Evolutionary conservation across 163 green algal genomes (phyloP).

Genomic region (Chlamydomonas reinhardtii): DNA sequence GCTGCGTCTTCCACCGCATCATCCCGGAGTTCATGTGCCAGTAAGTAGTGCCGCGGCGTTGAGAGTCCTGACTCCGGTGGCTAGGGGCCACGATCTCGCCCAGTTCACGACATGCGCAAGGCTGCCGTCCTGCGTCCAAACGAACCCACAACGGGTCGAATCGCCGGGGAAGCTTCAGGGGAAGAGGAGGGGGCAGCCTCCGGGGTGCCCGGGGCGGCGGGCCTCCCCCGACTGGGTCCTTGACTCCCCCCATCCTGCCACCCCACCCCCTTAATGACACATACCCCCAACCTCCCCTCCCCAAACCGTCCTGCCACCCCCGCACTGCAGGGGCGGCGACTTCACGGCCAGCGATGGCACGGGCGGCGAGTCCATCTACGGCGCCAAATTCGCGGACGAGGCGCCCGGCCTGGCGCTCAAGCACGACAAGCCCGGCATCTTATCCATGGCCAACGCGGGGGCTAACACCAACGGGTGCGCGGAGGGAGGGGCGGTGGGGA

Average conservation of each 20-base stretch:
- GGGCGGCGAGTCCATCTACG: slow-evolving; percentile 98
- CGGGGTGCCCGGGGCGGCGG: too few species aligned
- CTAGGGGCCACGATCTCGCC: background rate
- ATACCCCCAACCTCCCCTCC: background rate
- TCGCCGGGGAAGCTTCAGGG: too few species aligned
- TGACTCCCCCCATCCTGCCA: too few species aligned
- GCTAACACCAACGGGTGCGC: slow-evolving; percentile 84
- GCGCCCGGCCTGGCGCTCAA: slow-evolving; percentile 80
- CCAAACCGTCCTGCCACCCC: background rate
- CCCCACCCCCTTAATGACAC: too few species aligned
- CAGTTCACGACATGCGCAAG: too few species aligned
- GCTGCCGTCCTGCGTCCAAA: too few species aligned
- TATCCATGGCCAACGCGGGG: slow-evolving; percentile 91
- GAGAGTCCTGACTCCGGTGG: too few species aligned
- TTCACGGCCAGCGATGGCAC: slow-evolving; percentile 92
- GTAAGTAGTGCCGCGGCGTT: background rate
- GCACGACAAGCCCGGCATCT: slow-evolving; percentile 74
- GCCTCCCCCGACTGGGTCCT: too few species aligned
- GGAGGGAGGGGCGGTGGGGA: too few species aligned
- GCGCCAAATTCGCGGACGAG: slow-evolving; percentile 81
- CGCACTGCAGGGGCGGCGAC: slow-evolving; percentile 77
- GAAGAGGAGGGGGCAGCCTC: too few species aligned
- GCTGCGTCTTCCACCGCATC: slow-evolving; percentile 91
- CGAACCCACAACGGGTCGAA: too few species aligned
- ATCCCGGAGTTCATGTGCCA: slow-evolving; percentile 89